These are phyloP conservation scores for Sugiyamaella lignohabitans DNA, from an alignment of 805 yeast genomes.

Conservation along the genomic window DNA sequence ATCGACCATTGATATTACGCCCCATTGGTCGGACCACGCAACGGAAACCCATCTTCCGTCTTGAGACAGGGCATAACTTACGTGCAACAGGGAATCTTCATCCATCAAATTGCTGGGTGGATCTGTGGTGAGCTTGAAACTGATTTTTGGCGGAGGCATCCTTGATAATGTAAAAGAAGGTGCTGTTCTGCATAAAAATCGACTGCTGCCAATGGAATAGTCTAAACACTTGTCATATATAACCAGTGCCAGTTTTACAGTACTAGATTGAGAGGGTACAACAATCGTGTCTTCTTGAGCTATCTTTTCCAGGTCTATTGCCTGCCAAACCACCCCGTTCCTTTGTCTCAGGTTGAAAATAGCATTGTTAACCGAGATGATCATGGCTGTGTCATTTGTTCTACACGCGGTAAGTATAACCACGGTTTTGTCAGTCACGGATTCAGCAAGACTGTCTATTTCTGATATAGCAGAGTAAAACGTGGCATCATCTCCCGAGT, in stretches of 20 bases:
- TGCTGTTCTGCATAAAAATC: conserved; percentile 8
- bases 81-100: conserved; percentile 76
- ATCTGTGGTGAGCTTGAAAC: conserved; percentile 24
- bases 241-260: conserved; percentile 25
- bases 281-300: conserved; percentile 25
- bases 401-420: conserved; percentile 5
- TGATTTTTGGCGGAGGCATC: conserved; percentile 27
- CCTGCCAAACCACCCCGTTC: conserved; percentile 9
- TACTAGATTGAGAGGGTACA: conserved; percentile 25
- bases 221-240: conserved; percentile 28
- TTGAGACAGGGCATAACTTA: conserved; percentile 75
- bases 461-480: neutral
- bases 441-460: neutral
- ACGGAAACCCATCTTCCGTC: conserved; percentile 83
- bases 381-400: neutral
- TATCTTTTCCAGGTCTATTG: conserved; percentile 17
- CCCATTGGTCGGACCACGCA: conserved; percentile 85
- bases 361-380: conserved; percentile 19
- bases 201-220: neutral
- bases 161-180: conserved; percentile 33
- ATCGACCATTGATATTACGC: conserved; percentile 52
- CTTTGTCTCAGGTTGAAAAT: conserved; percentile 6
- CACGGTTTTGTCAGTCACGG: neutral
- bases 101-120: conserved; percentile 34
- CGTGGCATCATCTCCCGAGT: neutral